Base-by-base conservation (phyloP, 2,329 filamentous ascomycete genomes). In the Verticillium dahliae region DNA sequence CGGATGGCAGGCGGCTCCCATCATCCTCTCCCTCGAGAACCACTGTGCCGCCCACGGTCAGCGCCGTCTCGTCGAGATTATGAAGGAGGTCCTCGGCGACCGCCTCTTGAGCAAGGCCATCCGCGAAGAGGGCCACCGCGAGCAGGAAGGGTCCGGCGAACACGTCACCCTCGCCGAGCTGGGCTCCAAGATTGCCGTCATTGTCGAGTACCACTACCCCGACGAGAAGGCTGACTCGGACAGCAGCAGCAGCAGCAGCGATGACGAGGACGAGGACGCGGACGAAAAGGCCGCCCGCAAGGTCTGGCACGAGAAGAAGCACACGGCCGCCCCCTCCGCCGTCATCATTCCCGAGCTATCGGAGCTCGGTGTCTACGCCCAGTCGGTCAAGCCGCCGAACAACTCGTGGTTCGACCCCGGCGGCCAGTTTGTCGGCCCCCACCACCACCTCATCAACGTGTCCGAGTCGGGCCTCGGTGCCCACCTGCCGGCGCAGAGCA, bases 371-470 rank as follows among this genome's bases (percentile, higher is more conserved):
- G 85, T 90, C 1, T 90, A 90, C 65, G 87, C 87, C 0, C 87
- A 90, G 69, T 88, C 85, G 0, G 85, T 90, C 61, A 90, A 90
- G 69, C 87, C 87, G 0, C 73, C 75, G 60, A 81, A 90, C 71
- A 84, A 86, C 67, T 86, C 85, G 0, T 90, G 87, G 87, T 89
- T 81, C 69, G 81, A 85, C 18, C 68, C 74, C 3, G 77, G 75
- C 2, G 65, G 72, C 15, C 71, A 83, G 33, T 69, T 78, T 69
- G 85, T 89, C 61, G 83, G 80, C 0, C 86, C 85, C 37, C 84
- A 87, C 63, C 83, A 88, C 68, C 86, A 88, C 62, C 81, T 88
- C 64, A 87, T 89, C 79, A 90, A 90, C 68, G 81, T 90, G 3
- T 90, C 87, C 2, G 87, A 90, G 70, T 81, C 80, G 1, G 85